Evolutionary conservation across 345 rosid species (phyloP).

Genomic region (Laguncularia racemosa): DNA sequence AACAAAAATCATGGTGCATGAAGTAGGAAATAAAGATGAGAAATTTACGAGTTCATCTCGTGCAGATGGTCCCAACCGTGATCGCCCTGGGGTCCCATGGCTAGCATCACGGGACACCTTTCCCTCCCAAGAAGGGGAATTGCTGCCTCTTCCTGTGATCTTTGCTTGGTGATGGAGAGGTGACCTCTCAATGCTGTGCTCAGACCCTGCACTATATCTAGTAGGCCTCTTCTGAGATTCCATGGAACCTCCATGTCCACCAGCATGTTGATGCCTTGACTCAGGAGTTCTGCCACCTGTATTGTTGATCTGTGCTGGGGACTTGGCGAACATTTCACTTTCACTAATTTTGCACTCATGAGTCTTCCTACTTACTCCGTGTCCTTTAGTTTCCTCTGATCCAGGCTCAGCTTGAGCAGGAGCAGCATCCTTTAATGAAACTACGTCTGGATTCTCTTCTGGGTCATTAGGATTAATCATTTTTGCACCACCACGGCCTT

Average conservation of each 20-base stretch:
- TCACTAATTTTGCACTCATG: conserved; percentile 31
- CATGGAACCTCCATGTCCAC: conserved; percentile 40
- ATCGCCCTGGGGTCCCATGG: conserved; percentile 61
- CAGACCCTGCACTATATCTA: conserved; percentile 43
- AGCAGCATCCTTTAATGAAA: conserved; percentile 19
- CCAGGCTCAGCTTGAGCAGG: conserved; percentile 33
- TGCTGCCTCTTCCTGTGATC: conserved; percentile 29
- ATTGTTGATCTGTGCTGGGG: conserved; percentile 39
- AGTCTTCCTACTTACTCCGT: conserved; percentile 26
- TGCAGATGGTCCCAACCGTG: conserved; percentile 31
- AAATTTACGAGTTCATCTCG: conserved; percentile 68
- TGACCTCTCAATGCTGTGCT: conserved; percentile 58
- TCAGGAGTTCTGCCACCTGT: conserved; percentile 28
- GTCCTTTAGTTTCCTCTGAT: conserved; percentile 29
- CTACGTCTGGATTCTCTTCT: conserved; percentile 42
- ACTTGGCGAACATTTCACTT: conserved; percentile 29
- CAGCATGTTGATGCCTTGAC: conserved; percentile 31
- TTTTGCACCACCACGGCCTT: conserved; percentile 52
- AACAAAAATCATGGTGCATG: not conserved
- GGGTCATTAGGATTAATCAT: conserved; percentile 71
- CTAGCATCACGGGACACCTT: conserved; percentile 41
- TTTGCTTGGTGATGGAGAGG: conserved; percentile 63
- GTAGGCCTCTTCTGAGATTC: conserved; percentile 26
- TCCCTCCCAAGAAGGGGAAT: conserved; percentile 56
- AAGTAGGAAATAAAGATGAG: conserved; percentile 3